Percentiles rank a stretch among this genome's conserved stretches.
Conservation (phyloP, 1,284 basidiomycete species). For the Psilocybe mexicana region DNA sequence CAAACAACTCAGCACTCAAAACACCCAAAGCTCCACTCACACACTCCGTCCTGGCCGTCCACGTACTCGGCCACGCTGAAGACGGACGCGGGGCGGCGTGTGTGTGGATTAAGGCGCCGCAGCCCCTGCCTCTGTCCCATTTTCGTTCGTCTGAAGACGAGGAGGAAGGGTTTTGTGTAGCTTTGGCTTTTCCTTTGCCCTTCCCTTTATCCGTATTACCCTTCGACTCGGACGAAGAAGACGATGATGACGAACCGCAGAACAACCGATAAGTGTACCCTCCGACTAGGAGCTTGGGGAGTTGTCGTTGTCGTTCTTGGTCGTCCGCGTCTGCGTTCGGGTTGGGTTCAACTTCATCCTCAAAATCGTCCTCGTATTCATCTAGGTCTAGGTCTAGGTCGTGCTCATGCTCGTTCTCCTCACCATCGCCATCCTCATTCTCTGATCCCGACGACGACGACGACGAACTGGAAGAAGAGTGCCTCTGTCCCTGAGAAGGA, state of each 20-base stretch:
- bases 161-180: too few relatives aligned
- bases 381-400: too few relatives aligned
- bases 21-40: not conserved
- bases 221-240: not conserved
- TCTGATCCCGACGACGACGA: too few relatives aligned
- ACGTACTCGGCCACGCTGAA: not conserved
- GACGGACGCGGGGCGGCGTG: not conserved
- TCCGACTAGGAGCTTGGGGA: not conserved
- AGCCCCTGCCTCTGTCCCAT: not conserved
- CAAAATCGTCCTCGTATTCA: too few relatives aligned
- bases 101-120: not conserved
- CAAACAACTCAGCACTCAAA: not conserved
- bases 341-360: too few relatives aligned
- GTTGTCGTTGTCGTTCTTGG: too few relatives aligned
- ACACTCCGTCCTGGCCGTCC: not conserved
- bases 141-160: constrained; percentile 46
- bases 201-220: not conserved
- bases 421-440: too few relatives aligned
- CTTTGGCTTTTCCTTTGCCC: not conserved
- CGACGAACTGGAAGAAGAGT: too few relatives aligned
- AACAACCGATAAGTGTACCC: not conserved
- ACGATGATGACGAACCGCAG: not conserved
- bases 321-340: too few relatives aligned
- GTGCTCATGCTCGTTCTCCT: too few relatives aligned
- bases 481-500: too few relatives aligned